Percentiles rank a stretch among this genome's conserved stretches.
phyloP scores from a whole-genome alignment of 495 filamentous ascomycete genomes.

The Penicillium desertorum region DNA sequence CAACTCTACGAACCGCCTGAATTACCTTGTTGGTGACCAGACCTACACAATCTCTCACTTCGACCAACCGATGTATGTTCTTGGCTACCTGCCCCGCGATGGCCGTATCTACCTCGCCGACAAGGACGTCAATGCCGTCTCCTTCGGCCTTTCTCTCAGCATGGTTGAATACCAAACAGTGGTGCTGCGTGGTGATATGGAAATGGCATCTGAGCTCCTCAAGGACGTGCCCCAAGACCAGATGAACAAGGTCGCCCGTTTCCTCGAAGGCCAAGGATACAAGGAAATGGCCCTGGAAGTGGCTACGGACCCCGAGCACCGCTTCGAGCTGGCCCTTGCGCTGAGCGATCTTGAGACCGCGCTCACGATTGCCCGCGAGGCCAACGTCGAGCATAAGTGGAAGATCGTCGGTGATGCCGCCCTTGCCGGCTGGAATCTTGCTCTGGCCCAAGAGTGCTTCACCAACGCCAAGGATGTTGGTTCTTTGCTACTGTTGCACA shows the following conservation, averaged over 20 bases:
- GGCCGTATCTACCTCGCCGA: slow-evolving; percentile 90
- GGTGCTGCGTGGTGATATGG: slow-evolving; percentile 93
- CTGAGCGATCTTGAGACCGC: slow-evolving; percentile 83
- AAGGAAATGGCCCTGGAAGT: slow-evolving; percentile 94
- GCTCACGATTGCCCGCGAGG: slow-evolving; percentile 75
- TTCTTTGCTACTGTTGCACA: slow-evolving; percentile 82
- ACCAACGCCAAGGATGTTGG: slow-evolving; percentile 83
- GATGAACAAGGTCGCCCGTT: slow-evolving; percentile 95
- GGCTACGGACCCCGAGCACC: slow-evolving; percentile 94
- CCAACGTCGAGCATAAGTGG: slow-evolving; percentile 94
- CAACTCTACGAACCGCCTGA: slow-evolving; percentile 92
- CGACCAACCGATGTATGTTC: slow-evolving; percentile 89
- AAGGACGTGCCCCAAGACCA: slow-evolving; percentile 80
- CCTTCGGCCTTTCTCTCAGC: slow-evolving; percentile 87
- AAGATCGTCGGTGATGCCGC: slow-evolving; percentile 94
- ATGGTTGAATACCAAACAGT: slow-evolving; percentile 97
- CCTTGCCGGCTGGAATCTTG: slow-evolving; percentile 79
- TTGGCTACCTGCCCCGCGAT: slow-evolving; percentile 94
- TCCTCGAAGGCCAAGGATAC: slow-evolving; percentile 95
- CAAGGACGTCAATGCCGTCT: slow-evolving; percentile 89
- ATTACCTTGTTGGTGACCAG: slow-evolving; percentile 97
- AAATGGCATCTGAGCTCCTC: slow-evolving; percentile 82
- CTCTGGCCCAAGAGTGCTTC: slow-evolving; percentile 91
- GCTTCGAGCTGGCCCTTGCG: slow-evolving; percentile 87
- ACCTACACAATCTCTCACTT: slow-evolving; percentile 99